These are phyloP conservation scores for Pleurozium schreberi DNA, from an alignment of 225 moss, liverwort and hornwort species.

Conservation along the genomic window DNA sequence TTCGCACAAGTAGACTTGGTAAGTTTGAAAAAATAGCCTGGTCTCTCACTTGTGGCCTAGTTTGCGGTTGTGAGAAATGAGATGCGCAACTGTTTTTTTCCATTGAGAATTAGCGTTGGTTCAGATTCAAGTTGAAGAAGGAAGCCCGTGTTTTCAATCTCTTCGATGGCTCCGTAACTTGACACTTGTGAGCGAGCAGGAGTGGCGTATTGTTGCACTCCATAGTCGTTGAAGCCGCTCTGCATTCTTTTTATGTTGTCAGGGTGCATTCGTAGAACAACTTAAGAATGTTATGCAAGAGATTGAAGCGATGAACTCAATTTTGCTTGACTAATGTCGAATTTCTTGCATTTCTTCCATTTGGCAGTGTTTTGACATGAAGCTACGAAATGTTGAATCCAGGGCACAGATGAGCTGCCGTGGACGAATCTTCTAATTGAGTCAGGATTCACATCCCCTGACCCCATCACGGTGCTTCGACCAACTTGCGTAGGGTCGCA, in stretches of 20 bases:
- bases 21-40: neutral
- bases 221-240: neutral
- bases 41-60: neutral
- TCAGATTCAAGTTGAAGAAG: neutral
- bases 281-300: neutral
- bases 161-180: neutral
- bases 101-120: neutral
- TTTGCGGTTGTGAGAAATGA: neutral
- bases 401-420: constrained; percentile 5
- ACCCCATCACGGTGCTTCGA: neutral
- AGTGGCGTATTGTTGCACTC: neutral
- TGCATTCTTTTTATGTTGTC: neutral
- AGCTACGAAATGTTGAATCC: neutral
- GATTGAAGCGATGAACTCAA: neutral
- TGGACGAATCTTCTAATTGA: constrained; percentile 15
- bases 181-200: neutral
- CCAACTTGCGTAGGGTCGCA: constrained; percentile 5
- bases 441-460: constrained; percentile 8
- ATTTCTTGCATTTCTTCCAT: neutral
- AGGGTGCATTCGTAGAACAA: neutral
- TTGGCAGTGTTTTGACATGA: neutral
- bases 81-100: neutral
- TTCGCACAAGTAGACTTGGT: constrained; percentile 43
- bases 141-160: neutral
- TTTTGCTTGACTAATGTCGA: neutral